phyloP scores from a whole-genome alignment of 768 basidiomycete species.

The Agaricus sinodeliciosus region DNA sequence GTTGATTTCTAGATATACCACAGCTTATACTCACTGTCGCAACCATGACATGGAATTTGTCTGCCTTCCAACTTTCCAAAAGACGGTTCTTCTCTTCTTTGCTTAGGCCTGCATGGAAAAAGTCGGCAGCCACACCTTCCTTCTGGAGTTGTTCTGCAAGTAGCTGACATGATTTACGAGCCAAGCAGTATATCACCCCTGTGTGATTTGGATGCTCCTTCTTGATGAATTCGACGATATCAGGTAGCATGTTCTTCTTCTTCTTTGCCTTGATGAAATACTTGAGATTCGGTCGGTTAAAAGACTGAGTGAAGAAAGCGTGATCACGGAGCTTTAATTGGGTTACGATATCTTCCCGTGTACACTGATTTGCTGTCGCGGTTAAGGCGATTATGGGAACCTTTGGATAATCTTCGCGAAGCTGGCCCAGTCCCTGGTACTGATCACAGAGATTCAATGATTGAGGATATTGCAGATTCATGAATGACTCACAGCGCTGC shows the following conservation, averaged over 20 bases:
- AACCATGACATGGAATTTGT: slow-evolving; percentile 74
- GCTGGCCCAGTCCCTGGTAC: slow-evolving; percentile 61
- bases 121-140: slow-evolving; percentile 54
- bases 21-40: slow-evolving; percentile 64
- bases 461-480: neutral
- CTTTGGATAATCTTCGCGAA: slow-evolving; percentile 69
- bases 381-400: slow-evolving; percentile 96
- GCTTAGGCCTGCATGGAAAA: slow-evolving; percentile 83
- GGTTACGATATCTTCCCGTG: slow-evolving; percentile 70
- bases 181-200: slow-evolving; percentile 83
- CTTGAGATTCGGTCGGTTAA: slow-evolving; percentile 88
- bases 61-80: slow-evolving; percentile 70
- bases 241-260: slow-evolving; percentile 37
- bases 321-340: slow-evolving; percentile 58
- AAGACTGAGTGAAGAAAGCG: slow-evolving; percentile 69
- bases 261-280: slow-evolving; percentile 53
- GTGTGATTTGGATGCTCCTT: slow-evolving; percentile 47
- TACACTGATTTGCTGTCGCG: slow-evolving; percentile 82
- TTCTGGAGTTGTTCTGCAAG: slow-evolving; percentile 64
- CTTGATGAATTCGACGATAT: slow-evolving; percentile 67
- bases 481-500: slow-evolving; percentile 56
- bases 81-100: slow-evolving; percentile 53
- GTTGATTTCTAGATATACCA: neutral
- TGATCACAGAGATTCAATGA: slow-evolving; percentile 21
- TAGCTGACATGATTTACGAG: slow-evolving; percentile 71